Evolutionary conservation across 2,329 filamentous ascomycete genomes (phyloP).

Genomic region (Dothistroma septosporum): DNA sequence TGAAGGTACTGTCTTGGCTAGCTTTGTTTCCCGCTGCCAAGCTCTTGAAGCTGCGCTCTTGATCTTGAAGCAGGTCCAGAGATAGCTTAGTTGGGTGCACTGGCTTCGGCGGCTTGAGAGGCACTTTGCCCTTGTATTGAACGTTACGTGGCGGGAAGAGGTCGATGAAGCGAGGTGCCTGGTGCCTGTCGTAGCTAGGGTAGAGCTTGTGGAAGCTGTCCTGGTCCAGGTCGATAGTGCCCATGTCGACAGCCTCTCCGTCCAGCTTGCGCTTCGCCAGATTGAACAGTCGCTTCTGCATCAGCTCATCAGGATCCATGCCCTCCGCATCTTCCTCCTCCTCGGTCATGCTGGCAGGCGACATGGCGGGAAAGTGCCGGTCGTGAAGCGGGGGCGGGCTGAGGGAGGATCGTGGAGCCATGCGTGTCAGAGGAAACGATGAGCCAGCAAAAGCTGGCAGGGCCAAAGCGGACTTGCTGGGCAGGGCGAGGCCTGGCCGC

Average conservation of each 20-base stretch:
- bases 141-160: constrained; percentile 78
- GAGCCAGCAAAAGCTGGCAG: constrained; percentile 22
- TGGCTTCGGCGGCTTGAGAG: constrained; percentile 72
- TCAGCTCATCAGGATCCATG: constrained; percentile 22
- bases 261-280: constrained; percentile 21
- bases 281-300: constrained; percentile 34
- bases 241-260: constrained; percentile 26
- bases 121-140: constrained; percentile 72
- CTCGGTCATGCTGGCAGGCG: constrained; percentile 21
- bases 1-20: constrained; percentile 45
- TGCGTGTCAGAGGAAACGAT: background rate
- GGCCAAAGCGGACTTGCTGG: constrained; percentile 29
- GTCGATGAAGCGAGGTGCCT: constrained; percentile 73
- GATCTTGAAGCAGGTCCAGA: constrained; percentile 78
- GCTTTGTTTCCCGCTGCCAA: constrained; percentile 47
- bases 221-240: constrained; percentile 57
- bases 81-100: constrained; percentile 83
- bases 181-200: constrained; percentile 72
- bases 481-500: constrained; percentile 30
- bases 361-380: constrained; percentile 22
- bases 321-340: constrained; percentile 29
- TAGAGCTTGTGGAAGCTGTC: constrained; percentile 76
- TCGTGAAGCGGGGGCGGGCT: constrained; percentile 26
- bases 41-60: constrained; percentile 81
- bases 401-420: constrained; percentile 20